Conservation (phyloP, 805 yeast species). For the Saccharomycopsis olivae region DNA sequence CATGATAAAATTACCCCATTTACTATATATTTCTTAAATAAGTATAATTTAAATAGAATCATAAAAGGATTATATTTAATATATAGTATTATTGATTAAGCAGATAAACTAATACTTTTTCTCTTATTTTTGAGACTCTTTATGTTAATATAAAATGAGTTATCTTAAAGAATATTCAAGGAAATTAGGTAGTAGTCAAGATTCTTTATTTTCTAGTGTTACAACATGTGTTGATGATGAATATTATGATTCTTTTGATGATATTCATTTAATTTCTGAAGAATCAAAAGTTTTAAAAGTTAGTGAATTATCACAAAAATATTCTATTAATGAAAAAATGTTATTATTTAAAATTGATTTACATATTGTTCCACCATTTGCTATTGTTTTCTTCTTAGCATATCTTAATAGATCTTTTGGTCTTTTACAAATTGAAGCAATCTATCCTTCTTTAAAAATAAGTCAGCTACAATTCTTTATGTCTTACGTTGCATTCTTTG, state of each 20-base stretch:
- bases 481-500: slow-evolving; percentile 60
- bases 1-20: too few species aligned
- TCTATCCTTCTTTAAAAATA: slow-evolving; percentile 43
- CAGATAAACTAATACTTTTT: background rate
- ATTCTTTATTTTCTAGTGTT: slow-evolving; percentile 3
- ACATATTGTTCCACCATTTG: slow-evolving; percentile 12
- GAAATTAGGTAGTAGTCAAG: background rate
- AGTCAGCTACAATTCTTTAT: slow-evolving; percentile 48
- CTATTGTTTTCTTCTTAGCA: slow-evolving; percentile 7
- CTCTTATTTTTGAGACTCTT: background rate
- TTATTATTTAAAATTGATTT: slow-evolving; percentile 5
- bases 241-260: slow-evolving; percentile 52
- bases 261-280: slow-evolving; percentile 7
- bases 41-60: too few species aligned
- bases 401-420: slow-evolving; percentile 21
- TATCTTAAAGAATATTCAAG: background rate
- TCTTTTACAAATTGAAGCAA: slow-evolving; percentile 62
- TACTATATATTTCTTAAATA: too few species aligned
- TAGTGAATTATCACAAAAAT: slow-evolving; percentile 3
- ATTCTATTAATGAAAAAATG: background rate
- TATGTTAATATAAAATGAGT: background rate
- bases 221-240: slow-evolving; percentile 28
- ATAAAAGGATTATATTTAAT: too few species aligned
- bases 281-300: slow-evolving; percentile 6
- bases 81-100: background rate